phyloP scores from a whole-genome alignment of 495 filamentous ascomycete genomes.

The Lasiosphaeria miniovina region DNA sequence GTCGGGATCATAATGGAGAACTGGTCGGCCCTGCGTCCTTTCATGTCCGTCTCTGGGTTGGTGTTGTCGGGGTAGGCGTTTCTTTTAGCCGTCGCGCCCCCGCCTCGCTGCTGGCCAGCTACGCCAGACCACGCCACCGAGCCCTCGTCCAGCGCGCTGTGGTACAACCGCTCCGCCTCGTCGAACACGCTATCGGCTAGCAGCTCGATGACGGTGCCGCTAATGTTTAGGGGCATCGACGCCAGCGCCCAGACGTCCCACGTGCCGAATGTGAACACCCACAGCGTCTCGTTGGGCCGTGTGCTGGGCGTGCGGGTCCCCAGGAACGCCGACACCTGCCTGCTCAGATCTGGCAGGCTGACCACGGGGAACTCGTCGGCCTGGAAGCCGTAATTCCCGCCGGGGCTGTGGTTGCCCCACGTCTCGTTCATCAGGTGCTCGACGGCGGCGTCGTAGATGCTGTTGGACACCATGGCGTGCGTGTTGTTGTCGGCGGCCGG shows the following conservation, averaged over 20 bases:
- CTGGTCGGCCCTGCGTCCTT: background rate
- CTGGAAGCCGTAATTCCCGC: conserved; percentile 38
- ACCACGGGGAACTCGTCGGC: conserved; percentile 29
- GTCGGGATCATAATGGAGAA: conserved; percentile 44
- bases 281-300: conserved; percentile 40
- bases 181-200: conserved; percentile 34
- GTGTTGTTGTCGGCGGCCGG: conserved; percentile 23
- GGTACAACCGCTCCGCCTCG: conserved; percentile 42
- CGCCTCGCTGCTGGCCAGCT: background rate
- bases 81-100: background rate
- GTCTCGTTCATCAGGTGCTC: conserved; percentile 9
- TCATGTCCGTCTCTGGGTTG: background rate
- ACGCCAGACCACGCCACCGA: conserved; percentile 22
- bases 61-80: background rate
- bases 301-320: conserved; percentile 18
- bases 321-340: conserved; percentile 42
- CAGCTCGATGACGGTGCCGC: conserved; percentile 26
- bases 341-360: conserved; percentile 36
- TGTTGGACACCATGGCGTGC: conserved; percentile 31
- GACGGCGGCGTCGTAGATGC: conserved; percentile 30
- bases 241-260: conserved; percentile 50
- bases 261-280: conserved; percentile 45
- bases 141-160: conserved; percentile 28
- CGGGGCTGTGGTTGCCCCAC: conserved; percentile 19
- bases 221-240: conserved; percentile 34